Conservation (phyloP, 495 filamentous ascomycete species). For the Podospora anserina region DNA sequence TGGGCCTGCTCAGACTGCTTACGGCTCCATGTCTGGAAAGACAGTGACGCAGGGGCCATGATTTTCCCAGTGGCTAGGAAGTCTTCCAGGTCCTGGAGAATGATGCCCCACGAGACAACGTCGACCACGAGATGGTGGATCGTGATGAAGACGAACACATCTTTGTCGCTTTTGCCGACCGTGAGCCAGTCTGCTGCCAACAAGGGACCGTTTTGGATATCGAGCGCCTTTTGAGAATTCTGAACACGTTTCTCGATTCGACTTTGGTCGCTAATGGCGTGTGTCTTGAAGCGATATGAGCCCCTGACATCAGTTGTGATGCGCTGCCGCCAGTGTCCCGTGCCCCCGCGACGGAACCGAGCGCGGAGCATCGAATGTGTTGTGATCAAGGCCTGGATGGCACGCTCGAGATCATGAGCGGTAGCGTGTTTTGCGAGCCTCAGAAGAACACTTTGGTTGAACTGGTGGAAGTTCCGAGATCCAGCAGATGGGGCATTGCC, state of each 20-base stretch:
- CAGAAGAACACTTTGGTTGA: constrained; percentile 61
- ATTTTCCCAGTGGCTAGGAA: constrained; percentile 39
- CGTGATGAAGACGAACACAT: constrained; percentile 48
- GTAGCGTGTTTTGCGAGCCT: constrained; percentile 41
- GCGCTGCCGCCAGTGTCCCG: constrained; percentile 31
- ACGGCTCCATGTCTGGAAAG: constrained; percentile 26
- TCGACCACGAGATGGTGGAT: constrained; percentile 61
- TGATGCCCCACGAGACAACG: constrained; percentile 60
- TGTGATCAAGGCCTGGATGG: constrained; percentile 48
- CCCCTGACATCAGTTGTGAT: constrained; percentile 21
- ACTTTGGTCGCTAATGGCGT: constrained; percentile 16
- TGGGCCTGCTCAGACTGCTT: constrained; percentile 23
- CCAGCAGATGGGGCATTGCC: background rate
- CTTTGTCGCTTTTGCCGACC: constrained; percentile 20
- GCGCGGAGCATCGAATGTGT: constrained; percentile 64
- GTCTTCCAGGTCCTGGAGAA: constrained; percentile 59
- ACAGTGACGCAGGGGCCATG: constrained; percentile 10
- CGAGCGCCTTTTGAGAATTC: constrained; percentile 29
- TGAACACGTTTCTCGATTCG: constrained; percentile 26
- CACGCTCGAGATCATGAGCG: constrained; percentile 36
- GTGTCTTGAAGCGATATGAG: constrained; percentile 28
- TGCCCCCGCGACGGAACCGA: constrained; percentile 42
- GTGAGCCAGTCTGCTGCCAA: constrained; percentile 26
- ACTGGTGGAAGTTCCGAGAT: constrained; percentile 49
- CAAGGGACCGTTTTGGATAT: constrained; percentile 39